phyloP scores from a whole-genome alignment of 2,329 filamentous ascomycete genomes.

The Truncatella angustata region DNA sequence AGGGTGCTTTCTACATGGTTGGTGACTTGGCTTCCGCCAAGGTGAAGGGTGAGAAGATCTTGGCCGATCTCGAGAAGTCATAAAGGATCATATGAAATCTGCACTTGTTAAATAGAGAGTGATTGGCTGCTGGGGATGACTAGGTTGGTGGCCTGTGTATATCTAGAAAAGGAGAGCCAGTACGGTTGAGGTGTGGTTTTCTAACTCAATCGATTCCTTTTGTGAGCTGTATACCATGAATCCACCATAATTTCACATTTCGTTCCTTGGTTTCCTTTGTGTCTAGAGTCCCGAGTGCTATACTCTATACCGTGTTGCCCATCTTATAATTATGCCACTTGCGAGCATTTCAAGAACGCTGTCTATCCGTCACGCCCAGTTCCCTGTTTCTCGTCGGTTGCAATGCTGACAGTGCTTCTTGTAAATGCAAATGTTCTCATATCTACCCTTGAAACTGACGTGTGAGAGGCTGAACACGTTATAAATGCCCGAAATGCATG shows the following conservation, averaged over 20 bases:
- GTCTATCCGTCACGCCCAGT: too few relatives aligned
- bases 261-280: too few relatives aligned
- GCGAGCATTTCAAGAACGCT: too few relatives aligned
- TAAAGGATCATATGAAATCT: constrained; percentile 31
- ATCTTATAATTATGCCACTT: too few relatives aligned
- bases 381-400: too few relatives aligned
- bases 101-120: constrained; percentile 27
- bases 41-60: constrained; percentile 99
- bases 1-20: constrained; percentile 97
- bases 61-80: constrained; percentile 82
- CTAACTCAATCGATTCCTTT: constrained; percentile 57
- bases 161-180: constrained; percentile 50
- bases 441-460: too few relatives aligned
- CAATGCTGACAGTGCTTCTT: too few relatives aligned
- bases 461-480: too few relatives aligned
- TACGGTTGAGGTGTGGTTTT: constrained; percentile 44
- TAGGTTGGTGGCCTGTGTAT: constrained; percentile 50
- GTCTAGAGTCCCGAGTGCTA: too few relatives aligned
- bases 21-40: constrained; percentile 91
- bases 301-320: too few relatives aligned
- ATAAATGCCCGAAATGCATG: too few relatives aligned
- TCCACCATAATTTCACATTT: constrained; percentile 43
- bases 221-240: constrained; percentile 63
- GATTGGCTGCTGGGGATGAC: constrained; percentile 27
- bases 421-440: too few relatives aligned